These are phyloP conservation scores for Dorcoceras hygrometricum DNA, from an alignment of 257 asterid genomes.

Conservation along the genomic window DNA sequence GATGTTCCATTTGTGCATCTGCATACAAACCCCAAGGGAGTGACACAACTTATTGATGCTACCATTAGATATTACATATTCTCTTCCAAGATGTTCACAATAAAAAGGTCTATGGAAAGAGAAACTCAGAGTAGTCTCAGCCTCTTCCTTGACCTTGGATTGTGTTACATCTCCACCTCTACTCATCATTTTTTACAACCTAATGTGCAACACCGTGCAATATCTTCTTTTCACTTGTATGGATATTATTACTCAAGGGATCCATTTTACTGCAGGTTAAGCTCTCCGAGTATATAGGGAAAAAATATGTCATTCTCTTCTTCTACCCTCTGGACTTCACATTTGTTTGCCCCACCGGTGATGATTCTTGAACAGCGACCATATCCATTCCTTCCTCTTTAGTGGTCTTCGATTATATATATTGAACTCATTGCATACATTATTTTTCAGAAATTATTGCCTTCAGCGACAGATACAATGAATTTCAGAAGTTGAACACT, in stretches of 20 bases:
- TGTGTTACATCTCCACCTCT: not conserved
- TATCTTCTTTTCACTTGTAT: not conserved
- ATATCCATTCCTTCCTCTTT: not conserved
- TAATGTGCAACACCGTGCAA: not conserved
- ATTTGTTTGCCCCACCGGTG: slow-evolving; percentile 89
- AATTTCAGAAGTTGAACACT: slow-evolving; percentile 42
- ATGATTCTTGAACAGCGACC: slow-evolving; percentile 16
- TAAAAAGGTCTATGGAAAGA: not conserved
- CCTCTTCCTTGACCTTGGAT: slow-evolving; percentile 2
- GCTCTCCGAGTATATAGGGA: slow-evolving; percentile 90
- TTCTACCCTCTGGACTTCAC: slow-evolving; percentile 53
- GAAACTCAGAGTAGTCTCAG: not conserved
- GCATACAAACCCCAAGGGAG: not conserved
- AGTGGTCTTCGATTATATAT: slow-evolving; percentile 9
- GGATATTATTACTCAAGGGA: not conserved
- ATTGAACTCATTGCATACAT: slow-evolving; percentile 13
- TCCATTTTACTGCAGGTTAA: slow-evolving; percentile 61
- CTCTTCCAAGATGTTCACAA: not conserved
- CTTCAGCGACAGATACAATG: slow-evolving; percentile 55
- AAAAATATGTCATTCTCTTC: slow-evolving; percentile 60
- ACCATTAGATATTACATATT: not conserved
- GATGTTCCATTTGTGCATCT: not conserved
- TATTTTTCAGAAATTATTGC: slow-evolving; percentile 78
- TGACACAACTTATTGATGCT: not conserved
- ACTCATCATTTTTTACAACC: not conserved